Conservation (phyloP, 176 grass and related monocot genomes). For the Carex pumila region DNA sequence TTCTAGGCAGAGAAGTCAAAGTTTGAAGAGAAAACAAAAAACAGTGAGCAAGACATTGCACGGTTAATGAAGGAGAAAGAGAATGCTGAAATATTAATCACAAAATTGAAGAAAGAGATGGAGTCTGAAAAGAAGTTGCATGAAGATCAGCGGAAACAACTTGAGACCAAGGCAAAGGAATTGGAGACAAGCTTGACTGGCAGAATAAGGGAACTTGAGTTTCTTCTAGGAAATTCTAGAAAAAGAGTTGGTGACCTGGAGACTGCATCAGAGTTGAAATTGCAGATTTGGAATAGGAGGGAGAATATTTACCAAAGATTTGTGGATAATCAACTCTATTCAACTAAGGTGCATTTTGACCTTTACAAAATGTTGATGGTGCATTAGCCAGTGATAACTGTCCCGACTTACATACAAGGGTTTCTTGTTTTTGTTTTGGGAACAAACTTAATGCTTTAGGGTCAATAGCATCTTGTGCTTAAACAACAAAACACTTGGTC, state of each 20-base stretch:
- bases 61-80: constrained; percentile 58
- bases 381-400: not conserved
- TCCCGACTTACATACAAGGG: not conserved
- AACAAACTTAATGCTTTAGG: not conserved
- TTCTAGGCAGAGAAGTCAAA: constrained; percentile 76
- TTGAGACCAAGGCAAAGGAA: constrained; percentile 49
- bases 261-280: constrained; percentile 50
- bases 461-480: not conserved
- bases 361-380: not conserved
- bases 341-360: constrained; percentile 24
- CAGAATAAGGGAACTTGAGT: constrained; percentile 65
- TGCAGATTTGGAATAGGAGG: constrained; percentile 70
- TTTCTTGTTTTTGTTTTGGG: not conserved
- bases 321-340: constrained; percentile 45
- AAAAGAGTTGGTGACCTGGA: constrained; percentile 72
- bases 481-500: not conserved
- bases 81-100: constrained; percentile 47
- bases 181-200: constrained; percentile 49
- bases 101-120: constrained; percentile 64
- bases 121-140: constrained; percentile 59
- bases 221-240: constrained; percentile 56
- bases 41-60: constrained; percentile 48
- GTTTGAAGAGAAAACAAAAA: constrained; percentile 68
- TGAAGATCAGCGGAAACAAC: constrained; percentile 39
- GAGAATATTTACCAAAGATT: constrained; percentile 63